phyloP scores from a whole-genome alignment of 1,139 yeast genomes.

The Candida tropicalis region DNA sequence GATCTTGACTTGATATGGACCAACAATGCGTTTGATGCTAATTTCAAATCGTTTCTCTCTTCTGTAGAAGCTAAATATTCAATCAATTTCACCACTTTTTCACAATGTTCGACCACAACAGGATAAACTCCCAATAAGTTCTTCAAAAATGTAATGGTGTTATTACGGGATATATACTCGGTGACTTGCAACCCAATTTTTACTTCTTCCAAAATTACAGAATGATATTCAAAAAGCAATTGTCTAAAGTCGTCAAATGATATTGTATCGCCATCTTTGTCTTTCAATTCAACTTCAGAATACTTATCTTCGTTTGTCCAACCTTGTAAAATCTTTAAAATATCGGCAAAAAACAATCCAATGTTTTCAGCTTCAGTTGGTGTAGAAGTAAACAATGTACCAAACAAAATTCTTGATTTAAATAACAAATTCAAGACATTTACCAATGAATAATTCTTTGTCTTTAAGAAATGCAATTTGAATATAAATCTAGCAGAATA shows the following conservation, averaged over 20 bases:
- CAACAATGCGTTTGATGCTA: conserved; percentile 75
- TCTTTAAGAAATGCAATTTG: conserved; percentile 45
- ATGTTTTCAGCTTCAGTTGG: conserved; percentile 80
- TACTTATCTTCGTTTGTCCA: conserved; percentile 40
- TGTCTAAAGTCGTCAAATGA: conserved; percentile 42
- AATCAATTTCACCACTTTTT: conserved; percentile 50
- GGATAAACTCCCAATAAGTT: conserved; percentile 70
- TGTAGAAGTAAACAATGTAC: conserved; percentile 71
- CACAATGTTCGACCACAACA: conserved; percentile 68
- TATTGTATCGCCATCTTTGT: conserved; percentile 17
- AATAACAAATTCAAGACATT: conserved; percentile 53
- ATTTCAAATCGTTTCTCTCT: conserved; percentile 74
- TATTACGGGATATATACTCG: conserved; percentile 81
- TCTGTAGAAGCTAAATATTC: conserved; percentile 55
- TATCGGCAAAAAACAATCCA: conserved; percentile 69
- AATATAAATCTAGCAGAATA: conserved; percentile 66
- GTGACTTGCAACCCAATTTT: conserved; percentile 51
- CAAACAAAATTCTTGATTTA: conserved; percentile 50
- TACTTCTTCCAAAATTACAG: conserved; percentile 48
- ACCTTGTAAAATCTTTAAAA: conserved; percentile 48
- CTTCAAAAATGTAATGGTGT: conserved; percentile 77
- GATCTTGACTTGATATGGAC: conserved; percentile 70
- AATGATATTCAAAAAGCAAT: conserved; percentile 59
- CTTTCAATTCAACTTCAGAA: conserved; percentile 14
- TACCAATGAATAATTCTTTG: conserved; percentile 47